Evolutionary conservation across 73 alveolate genomes (phyloP), one percentile per base, ranked within the genome.

Genomic region (Blepharisma stoltei): DNA sequence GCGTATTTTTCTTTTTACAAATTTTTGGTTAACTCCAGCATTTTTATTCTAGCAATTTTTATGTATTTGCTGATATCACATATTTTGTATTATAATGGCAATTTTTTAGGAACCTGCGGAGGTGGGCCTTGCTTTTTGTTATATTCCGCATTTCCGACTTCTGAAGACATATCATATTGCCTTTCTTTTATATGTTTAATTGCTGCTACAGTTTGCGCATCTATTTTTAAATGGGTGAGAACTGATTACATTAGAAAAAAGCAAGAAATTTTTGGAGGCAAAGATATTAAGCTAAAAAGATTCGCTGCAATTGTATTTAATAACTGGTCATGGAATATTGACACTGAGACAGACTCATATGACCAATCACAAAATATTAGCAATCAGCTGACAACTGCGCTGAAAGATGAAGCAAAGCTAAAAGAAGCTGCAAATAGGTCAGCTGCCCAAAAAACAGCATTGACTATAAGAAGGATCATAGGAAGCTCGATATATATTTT

Each of bases 271-370:
- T 88, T 83, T 73, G 90, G 76, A 43, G 89, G 86, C 47, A 38
- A 68, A 65, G 83, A 83, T 2, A 38, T 25, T n/a, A 60, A 60
- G 23, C 38, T 60, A 71, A 81, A 54, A 14, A 78, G 52, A 55
- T 83, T 83, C 76, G 32, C 85, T 7, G 86, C 70, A 65, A 48
- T 81, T 53, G 67, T 88, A 55, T 88, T 88, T 43, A 83, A 77
- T 67, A 6, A 54, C 44, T 88, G 95, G 95, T 81, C 71, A 32
- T 88, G 87, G 88, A 78, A 68, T 4, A 65, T 69, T 44, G 77
- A 78, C 37, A 70, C 53, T 45, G 82, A 38, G 60, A 54, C 67
- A 6, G 95, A 88, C 44, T 50, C 83, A 0, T 38, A 46, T 27
- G 86, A 88, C 55, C 47, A 60, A 32, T 55, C 38, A 20, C 67